Evolutionary conservation across 2,329 filamentous ascomycete genomes (phyloP).

Genomic region (Fusarium luffae): DNA sequence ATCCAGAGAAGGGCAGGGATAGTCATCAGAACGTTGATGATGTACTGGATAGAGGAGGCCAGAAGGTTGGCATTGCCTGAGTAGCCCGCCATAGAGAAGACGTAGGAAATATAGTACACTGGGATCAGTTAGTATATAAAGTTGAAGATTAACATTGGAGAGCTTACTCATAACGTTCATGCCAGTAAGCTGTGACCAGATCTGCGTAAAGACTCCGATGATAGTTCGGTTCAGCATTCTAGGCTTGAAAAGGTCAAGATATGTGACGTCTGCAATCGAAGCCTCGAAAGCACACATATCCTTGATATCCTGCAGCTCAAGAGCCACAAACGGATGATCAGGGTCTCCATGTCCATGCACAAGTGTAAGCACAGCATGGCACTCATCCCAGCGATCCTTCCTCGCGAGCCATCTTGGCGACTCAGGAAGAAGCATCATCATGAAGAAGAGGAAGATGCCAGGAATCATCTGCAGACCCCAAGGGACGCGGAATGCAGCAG

Average conservation of each 20-base stretch:
- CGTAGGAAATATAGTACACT: slow-evolving; percentile 70
- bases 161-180: slow-evolving; percentile 68
- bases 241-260: slow-evolving; percentile 78
- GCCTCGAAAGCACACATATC: slow-evolving; percentile 80
- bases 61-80: slow-evolving; percentile 61
- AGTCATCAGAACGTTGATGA: slow-evolving; percentile 85
- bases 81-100: slow-evolving; percentile 56
- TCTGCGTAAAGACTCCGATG: slow-evolving; percentile 63
- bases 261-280: slow-evolving; percentile 74
- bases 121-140: neutral
- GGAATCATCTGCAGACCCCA: slow-evolving; percentile 71
- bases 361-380: slow-evolving; percentile 62
- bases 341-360: slow-evolving; percentile 75
- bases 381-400: slow-evolving; percentile 71
- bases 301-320: slow-evolving; percentile 79
- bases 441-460: slow-evolving; percentile 66
- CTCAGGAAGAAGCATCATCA: slow-evolving; percentile 65
- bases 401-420: slow-evolving; percentile 75
- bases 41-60: slow-evolving; percentile 67
- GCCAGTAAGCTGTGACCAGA: slow-evolving; percentile 67
- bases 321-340: slow-evolving; percentile 70
- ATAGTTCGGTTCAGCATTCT: slow-evolving; percentile 66
- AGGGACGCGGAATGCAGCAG: slow-evolving; percentile 68
- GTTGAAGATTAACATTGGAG: rapidly evolving
- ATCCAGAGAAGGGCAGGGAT: slow-evolving; percentile 79